A percentile compares a stretch with the other conserved stretches of the same genome.
Conservation (phyloP, 352 stramenopile genomes). For the Elongisporangium senticosum region DNA sequence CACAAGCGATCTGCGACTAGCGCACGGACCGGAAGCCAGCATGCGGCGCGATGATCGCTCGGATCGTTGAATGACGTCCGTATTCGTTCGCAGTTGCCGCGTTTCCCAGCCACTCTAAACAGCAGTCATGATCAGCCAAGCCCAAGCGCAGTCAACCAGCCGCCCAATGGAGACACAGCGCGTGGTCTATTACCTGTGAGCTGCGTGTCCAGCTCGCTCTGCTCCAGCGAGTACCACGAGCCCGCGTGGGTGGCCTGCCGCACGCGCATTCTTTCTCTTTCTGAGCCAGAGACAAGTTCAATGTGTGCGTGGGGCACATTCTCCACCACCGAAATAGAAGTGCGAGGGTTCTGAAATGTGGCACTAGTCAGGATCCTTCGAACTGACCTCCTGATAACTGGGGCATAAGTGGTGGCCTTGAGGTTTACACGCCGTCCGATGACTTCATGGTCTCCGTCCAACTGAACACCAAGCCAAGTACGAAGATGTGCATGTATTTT, state of each 20-base stretch:
- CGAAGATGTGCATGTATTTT: too few relatives aligned
- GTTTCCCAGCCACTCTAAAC: slow-evolving; percentile 45
- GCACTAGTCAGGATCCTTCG: neutral
- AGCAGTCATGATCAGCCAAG: neutral
- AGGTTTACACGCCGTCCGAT: too few relatives aligned
- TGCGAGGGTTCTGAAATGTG: neutral
- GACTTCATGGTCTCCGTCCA: too few relatives aligned
- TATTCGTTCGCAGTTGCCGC: slow-evolving; percentile 33
- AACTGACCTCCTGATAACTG: neutral
- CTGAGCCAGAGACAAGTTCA: neutral
- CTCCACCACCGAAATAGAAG: neutral
- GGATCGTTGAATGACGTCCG: slow-evolving; percentile 31
- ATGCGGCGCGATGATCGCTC: slow-evolving; percentile 84
- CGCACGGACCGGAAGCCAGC: slow-evolving; percentile 65
- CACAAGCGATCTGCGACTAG: neutral
- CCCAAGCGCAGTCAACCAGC: neutral
- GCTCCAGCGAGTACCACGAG: slow-evolving; percentile 79
- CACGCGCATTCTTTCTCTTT: slow-evolving; percentile 24
- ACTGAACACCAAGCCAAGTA: too few relatives aligned
- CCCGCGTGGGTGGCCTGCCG: slow-evolving; percentile 70
- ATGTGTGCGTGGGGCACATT: neutral
- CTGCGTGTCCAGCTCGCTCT: slow-evolving; percentile 51
- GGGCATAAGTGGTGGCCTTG: too few relatives aligned
- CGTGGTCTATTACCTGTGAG: slow-evolving; percentile 25
- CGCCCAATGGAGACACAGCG: slow-evolving; percentile 2